These are phyloP conservation scores for Inga laurina DNA, from an alignment of 306 rosid genomes.

Conservation along the genomic window DNA sequence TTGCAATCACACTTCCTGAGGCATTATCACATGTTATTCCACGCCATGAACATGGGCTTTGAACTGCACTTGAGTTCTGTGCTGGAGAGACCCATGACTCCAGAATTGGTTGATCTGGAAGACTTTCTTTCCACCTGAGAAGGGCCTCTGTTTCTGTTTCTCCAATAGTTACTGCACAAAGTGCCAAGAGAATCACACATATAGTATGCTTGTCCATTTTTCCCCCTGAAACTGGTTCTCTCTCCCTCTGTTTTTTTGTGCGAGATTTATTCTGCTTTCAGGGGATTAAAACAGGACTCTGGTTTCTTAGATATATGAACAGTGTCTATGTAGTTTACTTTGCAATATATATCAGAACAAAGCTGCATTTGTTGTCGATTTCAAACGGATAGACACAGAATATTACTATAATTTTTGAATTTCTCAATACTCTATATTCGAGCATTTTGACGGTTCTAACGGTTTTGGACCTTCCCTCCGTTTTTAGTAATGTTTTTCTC, in stretches of 20 bases:
- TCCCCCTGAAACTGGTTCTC: not conserved
- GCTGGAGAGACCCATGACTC: slow-evolving; percentile 5
- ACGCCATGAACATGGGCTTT: slow-evolving; percentile 9
- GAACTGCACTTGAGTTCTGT: not conserved
- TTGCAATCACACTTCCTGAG: not conserved
- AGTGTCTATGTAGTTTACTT: not conserved
- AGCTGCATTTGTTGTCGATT: not conserved
- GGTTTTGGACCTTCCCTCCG: not conserved
- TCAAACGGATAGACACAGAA: not conserved
- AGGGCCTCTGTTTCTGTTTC: not conserved
- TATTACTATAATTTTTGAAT: not conserved
- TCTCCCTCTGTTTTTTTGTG: not conserved
- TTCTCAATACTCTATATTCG: not conserved
- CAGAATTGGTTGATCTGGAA: not conserved
- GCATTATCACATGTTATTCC: not conserved
- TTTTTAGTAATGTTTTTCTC: not conserved
- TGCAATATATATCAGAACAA: not conserved
- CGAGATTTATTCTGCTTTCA: not conserved
- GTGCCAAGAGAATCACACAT: not conserved
- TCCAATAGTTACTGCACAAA: not conserved
- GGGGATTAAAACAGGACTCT: not conserved
- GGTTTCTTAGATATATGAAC: not conserved
- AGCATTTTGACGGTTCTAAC: not conserved
- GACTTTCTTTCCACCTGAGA: not conserved
- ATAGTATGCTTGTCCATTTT: not conserved